Conservation (phyloP, 148 eudicot species). For the Vaccinium myrtillus region DNA sequence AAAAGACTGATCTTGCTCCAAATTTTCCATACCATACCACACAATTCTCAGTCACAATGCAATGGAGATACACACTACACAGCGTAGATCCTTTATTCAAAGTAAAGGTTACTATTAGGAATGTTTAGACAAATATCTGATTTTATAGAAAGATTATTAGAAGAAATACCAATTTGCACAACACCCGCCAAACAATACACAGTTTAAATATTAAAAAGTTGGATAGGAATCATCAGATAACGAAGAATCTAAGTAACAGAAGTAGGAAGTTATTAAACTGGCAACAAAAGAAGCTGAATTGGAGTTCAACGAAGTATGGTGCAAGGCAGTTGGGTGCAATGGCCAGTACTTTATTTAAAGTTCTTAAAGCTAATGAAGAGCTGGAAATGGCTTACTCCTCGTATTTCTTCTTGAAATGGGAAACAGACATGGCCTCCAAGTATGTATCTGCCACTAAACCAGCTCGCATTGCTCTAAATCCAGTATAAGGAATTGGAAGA, state of each 20-base stretch:
- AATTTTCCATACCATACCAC: not conserved
- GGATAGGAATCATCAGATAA: not conserved
- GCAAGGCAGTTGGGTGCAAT: not conserved
- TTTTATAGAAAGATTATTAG: not conserved
- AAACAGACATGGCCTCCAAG: constrained; percentile 95
- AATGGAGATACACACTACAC: too few relatives aligned
- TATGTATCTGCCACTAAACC: constrained; percentile 98
- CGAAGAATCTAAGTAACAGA: not conserved
- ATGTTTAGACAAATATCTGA: not conserved
- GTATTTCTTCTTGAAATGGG: constrained; percentile 94
- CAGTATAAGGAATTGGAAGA: constrained; percentile 95
- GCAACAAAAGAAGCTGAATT: not conserved
- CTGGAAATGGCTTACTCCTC: constrained; percentile 75
- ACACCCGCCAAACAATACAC: not conserved
- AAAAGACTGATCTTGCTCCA: not conserved
- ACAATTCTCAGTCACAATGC: not conserved
- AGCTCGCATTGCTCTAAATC: constrained; percentile 97
- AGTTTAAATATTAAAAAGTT: not conserved
- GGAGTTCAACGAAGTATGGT: not conserved
- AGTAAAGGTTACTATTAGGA: not conserved
- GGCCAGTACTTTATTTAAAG: not conserved
- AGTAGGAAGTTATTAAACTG: not conserved
- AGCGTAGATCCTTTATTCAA: not conserved
- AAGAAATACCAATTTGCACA: not conserved
- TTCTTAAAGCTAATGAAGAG: not conserved